Evolutionary conservation across 495 filamentous ascomycete genomes (phyloP).

Genomic region (Penicillium robsamsonii): DNA sequence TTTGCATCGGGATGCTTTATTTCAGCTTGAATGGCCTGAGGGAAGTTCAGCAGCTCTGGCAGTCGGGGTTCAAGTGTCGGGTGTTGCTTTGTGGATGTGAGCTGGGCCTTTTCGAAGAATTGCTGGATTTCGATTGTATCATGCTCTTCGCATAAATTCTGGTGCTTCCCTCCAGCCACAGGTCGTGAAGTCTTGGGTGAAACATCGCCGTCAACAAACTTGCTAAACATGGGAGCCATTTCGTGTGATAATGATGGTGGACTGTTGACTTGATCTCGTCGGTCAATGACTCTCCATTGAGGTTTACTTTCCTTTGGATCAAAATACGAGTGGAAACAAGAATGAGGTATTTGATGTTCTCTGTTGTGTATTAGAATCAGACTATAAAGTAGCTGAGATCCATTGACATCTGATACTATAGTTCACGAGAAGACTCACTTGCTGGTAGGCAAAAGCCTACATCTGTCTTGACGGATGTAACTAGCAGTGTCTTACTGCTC

Average conservation of each 20-base stretch:
- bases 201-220: background rate
- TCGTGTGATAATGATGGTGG: background rate
- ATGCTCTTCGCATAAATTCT: no score
- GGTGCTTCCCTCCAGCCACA: background rate
- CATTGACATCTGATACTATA: background rate
- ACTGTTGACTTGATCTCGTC: background rate
- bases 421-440: background rate
- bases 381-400: background rate
- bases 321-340: background rate
- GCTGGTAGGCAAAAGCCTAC: background rate
- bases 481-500: background rate
- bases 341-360: background rate
- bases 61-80: background rate
- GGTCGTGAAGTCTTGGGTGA: background rate
- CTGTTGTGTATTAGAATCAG: background rate
- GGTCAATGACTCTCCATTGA: background rate
- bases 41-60: background rate
- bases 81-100: background rate
- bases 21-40: background rate
- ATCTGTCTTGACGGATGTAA: background rate
- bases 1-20: background rate
- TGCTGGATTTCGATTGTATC: background rate
- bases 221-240: background rate
- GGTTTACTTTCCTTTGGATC: background rate
- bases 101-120: background rate